Conservation (phyloP, 805 yeast species). For the Suhomyces sp. region DNA sequence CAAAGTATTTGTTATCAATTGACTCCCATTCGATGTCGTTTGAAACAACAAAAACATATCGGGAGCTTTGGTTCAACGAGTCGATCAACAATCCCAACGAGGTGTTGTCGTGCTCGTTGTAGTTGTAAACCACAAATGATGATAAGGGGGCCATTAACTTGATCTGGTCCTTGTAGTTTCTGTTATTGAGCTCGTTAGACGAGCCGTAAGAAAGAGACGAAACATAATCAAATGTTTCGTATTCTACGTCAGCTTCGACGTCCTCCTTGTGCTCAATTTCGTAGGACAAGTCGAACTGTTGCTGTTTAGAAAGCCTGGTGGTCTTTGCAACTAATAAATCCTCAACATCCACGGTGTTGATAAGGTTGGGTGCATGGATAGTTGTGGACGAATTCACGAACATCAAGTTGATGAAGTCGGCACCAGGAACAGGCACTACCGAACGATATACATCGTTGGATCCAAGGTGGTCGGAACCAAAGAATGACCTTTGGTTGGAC, state of each 20-base stretch:
- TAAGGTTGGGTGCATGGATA: constrained; percentile 3
- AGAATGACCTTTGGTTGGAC: constrained; percentile 25
- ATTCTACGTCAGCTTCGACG: neutral
- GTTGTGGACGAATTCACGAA: constrained; percentile 8
- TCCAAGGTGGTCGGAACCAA: constrained; percentile 17
- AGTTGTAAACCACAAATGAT: constrained; percentile 33
- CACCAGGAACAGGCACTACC: constrained; percentile 1
- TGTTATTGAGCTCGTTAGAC: constrained; percentile 21
- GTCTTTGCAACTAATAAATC: constrained; percentile 10
- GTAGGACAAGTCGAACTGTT: constrained; percentile 3
- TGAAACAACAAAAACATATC: constrained; percentile 21
- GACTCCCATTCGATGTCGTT: constrained; percentile 10
- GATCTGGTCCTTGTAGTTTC: constrained; percentile 31
- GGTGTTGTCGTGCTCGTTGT: constrained; percentile 12
- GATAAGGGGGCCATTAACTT: constrained; percentile 33
- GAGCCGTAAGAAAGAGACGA: neutral
- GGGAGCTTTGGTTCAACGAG: constrained; percentile 15
- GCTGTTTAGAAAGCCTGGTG: neutral
- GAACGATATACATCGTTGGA: constrained; percentile 6
- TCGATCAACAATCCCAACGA: constrained; percentile 14
- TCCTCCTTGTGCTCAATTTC: neutral
- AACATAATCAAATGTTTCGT: constrained; percentile 5
- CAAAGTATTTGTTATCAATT: constrained; percentile 5
- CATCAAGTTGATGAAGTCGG: constrained; percentile 12
- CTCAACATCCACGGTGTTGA: constrained; percentile 10